Evolutionary conservation across 2,329 filamentous ascomycete genomes (phyloP).

Genomic region (Mycosphaerella sp.): DNA sequence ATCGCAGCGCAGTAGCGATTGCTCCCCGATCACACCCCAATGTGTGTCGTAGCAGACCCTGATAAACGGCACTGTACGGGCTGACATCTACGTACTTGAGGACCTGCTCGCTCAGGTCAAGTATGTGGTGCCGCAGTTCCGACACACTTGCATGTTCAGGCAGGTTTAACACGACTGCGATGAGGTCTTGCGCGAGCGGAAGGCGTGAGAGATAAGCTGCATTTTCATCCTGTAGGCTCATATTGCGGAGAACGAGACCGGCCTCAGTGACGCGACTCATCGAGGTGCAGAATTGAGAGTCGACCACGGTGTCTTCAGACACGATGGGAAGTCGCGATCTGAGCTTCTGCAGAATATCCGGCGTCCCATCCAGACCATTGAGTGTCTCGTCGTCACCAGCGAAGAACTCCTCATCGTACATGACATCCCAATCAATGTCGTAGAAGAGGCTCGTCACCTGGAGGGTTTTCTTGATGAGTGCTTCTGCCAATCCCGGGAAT

Average conservation of each 20-base stretch:
- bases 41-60: constrained; percentile 56
- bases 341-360: constrained; percentile 67
- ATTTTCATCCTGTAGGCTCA: constrained; percentile 90
- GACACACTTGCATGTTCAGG: constrained; percentile 65
- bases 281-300: constrained; percentile 61
- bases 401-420: constrained; percentile 55
- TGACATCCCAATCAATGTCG: constrained; percentile 72
- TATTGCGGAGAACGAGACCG: constrained; percentile 81
- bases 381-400: constrained; percentile 49
- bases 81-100: constrained; percentile 72
- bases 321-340: constrained; percentile 51
- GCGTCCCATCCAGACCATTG: constrained; percentile 61
- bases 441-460: constrained; percentile 74
- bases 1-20: constrained; percentile 71
- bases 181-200: constrained; percentile 67
- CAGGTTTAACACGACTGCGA: constrained; percentile 74
- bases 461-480: constrained; percentile 75
- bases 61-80: constrained; percentile 70
- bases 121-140: constrained; percentile 82
- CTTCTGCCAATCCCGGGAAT: constrained; percentile 81
- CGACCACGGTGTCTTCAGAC: constrained; percentile 62
- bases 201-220: constrained; percentile 72
- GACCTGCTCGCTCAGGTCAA: constrained; percentile 87
- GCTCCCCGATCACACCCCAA: constrained; percentile 65
- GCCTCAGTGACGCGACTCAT: constrained; percentile 79